Percentiles rank a stretch among this genome's conserved stretches.
Evolutionary conservation across 176 grass and related monocot genomes (phyloP).

Genomic region (Pharus latifolius): DNA sequence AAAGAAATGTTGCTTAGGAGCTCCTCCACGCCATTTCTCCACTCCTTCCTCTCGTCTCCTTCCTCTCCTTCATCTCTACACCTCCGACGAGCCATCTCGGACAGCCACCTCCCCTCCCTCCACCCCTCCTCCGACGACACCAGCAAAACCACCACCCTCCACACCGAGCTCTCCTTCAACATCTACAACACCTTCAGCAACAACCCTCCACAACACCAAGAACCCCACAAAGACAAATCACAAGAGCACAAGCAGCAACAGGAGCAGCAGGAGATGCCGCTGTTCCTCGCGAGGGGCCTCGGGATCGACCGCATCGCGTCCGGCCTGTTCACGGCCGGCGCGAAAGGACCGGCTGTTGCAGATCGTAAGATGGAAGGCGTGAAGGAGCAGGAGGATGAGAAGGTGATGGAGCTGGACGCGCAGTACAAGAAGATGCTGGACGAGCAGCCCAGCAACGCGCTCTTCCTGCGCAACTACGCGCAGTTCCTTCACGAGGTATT

Average conservation of each 20-base stretch:
- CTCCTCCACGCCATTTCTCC: constrained; percentile 44
- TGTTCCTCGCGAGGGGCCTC: constrained; percentile 84
- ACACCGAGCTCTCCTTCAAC: constrained; percentile 62
- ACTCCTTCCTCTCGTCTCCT: neutral
- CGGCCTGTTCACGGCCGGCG: constrained; percentile 35
- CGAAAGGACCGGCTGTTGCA: neutral
- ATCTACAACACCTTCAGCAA: constrained; percentile 24
- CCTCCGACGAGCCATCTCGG: constrained; percentile 50
- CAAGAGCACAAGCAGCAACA: neutral
- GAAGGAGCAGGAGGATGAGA: constrained; percentile 10
- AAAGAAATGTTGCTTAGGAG: constrained; percentile 31
- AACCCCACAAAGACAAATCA: neutral
- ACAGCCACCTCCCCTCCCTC: constrained; percentile 39
- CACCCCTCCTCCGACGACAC: neutral
- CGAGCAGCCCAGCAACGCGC: constrained; percentile 61
- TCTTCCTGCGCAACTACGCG: constrained; percentile 79
- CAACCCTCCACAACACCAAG: neutral
- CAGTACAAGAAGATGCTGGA: constrained; percentile 80
- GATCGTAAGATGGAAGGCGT: neutral
- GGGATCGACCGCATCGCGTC: constrained; percentile 84
- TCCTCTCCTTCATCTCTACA: constrained; percentile 5
- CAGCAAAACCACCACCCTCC: constrained; percentile 11
- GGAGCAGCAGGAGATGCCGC: constrained; percentile 31
- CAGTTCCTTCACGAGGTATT: constrained; percentile 73
- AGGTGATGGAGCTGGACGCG: constrained; percentile 41